Evolutionary conservation across 306 rosid species (phyloP).

Genomic region (Cucumis hystrix): DNA sequence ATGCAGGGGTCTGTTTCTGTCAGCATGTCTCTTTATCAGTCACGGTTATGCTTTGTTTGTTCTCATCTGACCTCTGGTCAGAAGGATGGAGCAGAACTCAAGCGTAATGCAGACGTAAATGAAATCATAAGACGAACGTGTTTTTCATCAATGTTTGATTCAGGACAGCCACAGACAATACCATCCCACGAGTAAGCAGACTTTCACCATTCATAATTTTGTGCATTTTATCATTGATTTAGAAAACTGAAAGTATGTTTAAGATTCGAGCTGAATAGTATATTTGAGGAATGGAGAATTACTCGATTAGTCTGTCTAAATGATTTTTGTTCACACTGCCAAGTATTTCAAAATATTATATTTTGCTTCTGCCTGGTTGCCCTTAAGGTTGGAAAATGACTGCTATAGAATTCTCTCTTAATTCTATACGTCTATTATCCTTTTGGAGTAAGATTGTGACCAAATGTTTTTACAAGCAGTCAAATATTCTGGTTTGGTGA

Average conservation of each 20-base stretch:
- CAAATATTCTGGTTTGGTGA: slow-evolving; percentile 97
- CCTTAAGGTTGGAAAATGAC: neutral
- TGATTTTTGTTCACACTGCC: neutral
- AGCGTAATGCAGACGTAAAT: slow-evolving; percentile 73
- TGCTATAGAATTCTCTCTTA: neutral
- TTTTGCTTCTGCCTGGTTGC: neutral
- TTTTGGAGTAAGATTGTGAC: slow-evolving; percentile 12
- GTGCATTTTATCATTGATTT: neutral
- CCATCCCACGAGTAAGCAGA: slow-evolving; percentile 83
- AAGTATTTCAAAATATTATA: neutral
- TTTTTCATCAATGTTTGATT: slow-evolving; percentile 57
- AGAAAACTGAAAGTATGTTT: neutral
- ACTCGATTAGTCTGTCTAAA: neutral
- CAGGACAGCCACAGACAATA: slow-evolving; percentile 72
- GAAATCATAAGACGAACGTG: slow-evolving; percentile 76
- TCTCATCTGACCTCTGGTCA: slow-evolving; percentile 95
- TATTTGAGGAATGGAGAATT: neutral
- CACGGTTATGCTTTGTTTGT: slow-evolving; percentile 88
- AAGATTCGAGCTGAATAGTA: neutral
- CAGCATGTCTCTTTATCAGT: slow-evolving; percentile 85
- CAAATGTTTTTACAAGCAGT: slow-evolving; percentile 31
- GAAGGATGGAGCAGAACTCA: slow-evolving; percentile 66
- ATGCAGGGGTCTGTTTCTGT: slow-evolving; percentile 94
- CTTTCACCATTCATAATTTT: neutral
- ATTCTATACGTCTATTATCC: neutral